Base-by-base conservation (phyloP, 2,329 filamentous ascomycete species). In the Phoma sp. region DNA sequence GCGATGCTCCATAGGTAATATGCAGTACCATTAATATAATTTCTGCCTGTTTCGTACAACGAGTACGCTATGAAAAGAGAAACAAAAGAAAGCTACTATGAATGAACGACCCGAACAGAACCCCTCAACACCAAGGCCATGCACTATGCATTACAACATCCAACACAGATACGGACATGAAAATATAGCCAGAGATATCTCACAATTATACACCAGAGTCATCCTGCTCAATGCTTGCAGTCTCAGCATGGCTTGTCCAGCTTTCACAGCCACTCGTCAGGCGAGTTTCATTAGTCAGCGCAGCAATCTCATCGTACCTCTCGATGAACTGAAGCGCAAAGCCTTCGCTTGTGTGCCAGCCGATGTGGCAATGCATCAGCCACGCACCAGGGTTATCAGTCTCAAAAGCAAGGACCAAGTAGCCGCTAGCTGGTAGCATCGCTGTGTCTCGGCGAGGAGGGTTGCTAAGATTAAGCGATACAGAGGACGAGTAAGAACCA, bases 291-390 rank as follows among this genome's bases (percentile, higher is more conserved):
- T 67, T 36, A 1, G 64, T 69, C 7, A 69, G 40, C 0, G 35
- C 64, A 2, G 52, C 56, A 38, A 74, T 72, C 48, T 69, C 60
- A 35, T 59, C 55, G 33, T 65, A 60, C 18, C 64, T 45, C 56
- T 74, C 71, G 0, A 73, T 50, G 22, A 73, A 69, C 52, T 74
- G 69, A 43, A 73, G 45, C 8, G 68, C 70, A 32, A 74, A 70
- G 1, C 70, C 71, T 50, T 70, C 66, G 35, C 55, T 62, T 1
- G 70, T 70, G 40, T 75, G 73, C 70, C 72, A 76, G 4, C 68
- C 71, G 42, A 76, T 72, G 24, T 76, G 72, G 52, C 73, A 75
- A 55, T 75, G 73, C 66, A 74, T 67, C 4, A 74, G 52, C 72
- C 73, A 75, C 1, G 63, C 64, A 8, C 73, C 73, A 0, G 72